phyloP scores from a whole-genome alignment of 306 rosid species.

The Carpinus viminea region DNA sequence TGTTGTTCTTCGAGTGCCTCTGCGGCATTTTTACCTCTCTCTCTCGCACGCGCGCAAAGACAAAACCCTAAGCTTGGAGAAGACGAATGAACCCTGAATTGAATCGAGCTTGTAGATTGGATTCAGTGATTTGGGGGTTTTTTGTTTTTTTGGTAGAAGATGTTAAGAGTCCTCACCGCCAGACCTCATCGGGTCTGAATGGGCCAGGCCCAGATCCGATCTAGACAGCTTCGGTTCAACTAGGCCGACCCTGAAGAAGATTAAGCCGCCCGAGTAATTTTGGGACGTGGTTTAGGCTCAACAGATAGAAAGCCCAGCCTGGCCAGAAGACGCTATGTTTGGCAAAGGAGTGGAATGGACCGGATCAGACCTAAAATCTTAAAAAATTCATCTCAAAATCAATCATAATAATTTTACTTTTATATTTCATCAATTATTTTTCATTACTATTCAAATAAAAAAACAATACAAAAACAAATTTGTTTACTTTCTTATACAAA shows the following conservation, averaged over 20 bases:
- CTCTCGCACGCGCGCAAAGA: background rate
- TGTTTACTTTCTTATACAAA: no score
- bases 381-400: no score
- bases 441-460: no score
- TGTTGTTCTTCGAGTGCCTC: constrained; percentile 98
- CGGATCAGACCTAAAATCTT: no score
- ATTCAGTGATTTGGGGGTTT: background rate
- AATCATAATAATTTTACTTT: no score
- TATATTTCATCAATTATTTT: no score
- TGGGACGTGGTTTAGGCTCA: background rate
- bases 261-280: background rate
- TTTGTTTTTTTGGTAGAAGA: background rate
- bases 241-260: background rate
- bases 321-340: background rate
- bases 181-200: background rate
- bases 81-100: background rate
- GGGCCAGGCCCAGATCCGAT: background rate
- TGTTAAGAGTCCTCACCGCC: background rate
- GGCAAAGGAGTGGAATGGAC: no score
- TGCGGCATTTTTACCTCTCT: constrained; percentile 66
- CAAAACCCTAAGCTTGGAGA: background rate
- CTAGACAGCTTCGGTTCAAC: background rate
- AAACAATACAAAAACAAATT: no score
- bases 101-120: background rate
- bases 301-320: background rate